Evolutionary conservation across 169 alveolate genomes (phyloP).

Genomic region (Plasmodium coatneyi): DNA sequence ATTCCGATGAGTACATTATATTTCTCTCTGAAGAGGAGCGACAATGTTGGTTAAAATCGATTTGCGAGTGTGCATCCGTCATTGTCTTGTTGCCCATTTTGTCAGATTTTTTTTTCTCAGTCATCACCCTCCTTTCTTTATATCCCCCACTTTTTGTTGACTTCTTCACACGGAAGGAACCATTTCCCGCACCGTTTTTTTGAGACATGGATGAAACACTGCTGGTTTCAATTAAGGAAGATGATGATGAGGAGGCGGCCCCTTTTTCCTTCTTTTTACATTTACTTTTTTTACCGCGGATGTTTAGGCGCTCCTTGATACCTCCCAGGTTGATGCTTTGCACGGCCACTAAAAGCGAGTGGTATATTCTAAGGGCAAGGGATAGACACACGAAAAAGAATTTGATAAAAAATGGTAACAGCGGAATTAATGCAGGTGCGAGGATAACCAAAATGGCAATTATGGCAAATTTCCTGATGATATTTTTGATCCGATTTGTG

Average conservation of each 20-base stretch:
- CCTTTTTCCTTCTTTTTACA: not conserved
- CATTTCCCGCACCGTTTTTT: not conserved
- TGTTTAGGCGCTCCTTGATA: not conserved
- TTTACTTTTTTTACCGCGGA: not conserved
- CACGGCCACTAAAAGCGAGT: not conserved
- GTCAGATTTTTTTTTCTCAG: slow-evolving; percentile 3
- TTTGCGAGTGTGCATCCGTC: not conserved
- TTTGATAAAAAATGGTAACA: slow-evolving; percentile 43
- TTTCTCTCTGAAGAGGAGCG: slow-evolving; percentile 22
- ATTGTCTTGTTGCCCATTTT: not conserved
- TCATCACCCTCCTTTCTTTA: not conserved
- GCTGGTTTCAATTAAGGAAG: slow-evolving; percentile 40
- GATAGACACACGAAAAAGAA: slow-evolving; percentile 20
- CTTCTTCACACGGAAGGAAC: not conserved
- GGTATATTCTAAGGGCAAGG: slow-evolving; percentile 8
- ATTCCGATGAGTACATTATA: slow-evolving; percentile 13
- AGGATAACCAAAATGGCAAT: slow-evolving; percentile 41
- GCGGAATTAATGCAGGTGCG: slow-evolving; percentile 71
- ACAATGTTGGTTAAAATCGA: not conserved
- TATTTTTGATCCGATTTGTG: slow-evolving; percentile 7
- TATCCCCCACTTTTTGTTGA: not conserved
- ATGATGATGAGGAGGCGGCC: slow-evolving; percentile 13
- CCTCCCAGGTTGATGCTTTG: not conserved
- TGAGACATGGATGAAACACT: slow-evolving; percentile 21
- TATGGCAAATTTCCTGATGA: slow-evolving; percentile 24